phyloP scores from a whole-genome alignment of 192 early-diverging fungal species.

The Coemansia sp. region DNA sequence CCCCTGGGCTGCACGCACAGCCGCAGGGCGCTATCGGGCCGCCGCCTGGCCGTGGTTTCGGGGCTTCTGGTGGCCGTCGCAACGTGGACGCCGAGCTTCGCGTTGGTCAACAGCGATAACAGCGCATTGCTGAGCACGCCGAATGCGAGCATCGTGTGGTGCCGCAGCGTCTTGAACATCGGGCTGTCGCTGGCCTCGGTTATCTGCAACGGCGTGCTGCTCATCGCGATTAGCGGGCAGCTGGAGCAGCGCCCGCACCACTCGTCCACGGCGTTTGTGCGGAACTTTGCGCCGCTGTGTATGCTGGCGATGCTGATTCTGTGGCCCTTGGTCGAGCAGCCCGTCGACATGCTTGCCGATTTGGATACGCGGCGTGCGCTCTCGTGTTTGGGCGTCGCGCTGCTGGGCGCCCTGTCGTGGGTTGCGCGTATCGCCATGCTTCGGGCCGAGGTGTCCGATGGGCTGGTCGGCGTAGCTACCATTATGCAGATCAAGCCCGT shows the following conservation, averaged over 20 bases:
- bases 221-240: conserved; percentile 4
- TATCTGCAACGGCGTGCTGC: conserved; percentile 8
- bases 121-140: background rate
- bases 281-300: conserved; percentile 38
- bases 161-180: background rate
- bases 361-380: conserved; percentile 5
- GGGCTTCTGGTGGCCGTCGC: conserved; percentile 4
- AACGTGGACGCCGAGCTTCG: conserved; percentile 23
- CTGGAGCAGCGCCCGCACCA: conserved; percentile 8
- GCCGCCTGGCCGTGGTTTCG: background rate
- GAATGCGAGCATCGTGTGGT: background rate
- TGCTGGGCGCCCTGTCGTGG: conserved; percentile 20
- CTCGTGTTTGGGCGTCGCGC: conserved; percentile 15
- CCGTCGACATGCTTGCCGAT: conserved; percentile 14
- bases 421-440: conserved; percentile 20
- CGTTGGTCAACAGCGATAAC: conserved; percentile 3
- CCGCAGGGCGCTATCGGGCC: background rate
- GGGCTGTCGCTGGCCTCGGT: conserved; percentile 11
- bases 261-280: conserved; percentile 20
- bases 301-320: conserved; percentile 25
- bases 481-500: conserved; percentile 13
- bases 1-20: too few species aligned
- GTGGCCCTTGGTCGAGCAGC: conserved; percentile 35
- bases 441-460: conserved; percentile 10
- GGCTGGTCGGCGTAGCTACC: conserved; percentile 25